Percentiles rank a stretch among this genome's conserved stretches.
Conservation (phyloP, 345 rosid species). For the Linum trigynum region DNA sequence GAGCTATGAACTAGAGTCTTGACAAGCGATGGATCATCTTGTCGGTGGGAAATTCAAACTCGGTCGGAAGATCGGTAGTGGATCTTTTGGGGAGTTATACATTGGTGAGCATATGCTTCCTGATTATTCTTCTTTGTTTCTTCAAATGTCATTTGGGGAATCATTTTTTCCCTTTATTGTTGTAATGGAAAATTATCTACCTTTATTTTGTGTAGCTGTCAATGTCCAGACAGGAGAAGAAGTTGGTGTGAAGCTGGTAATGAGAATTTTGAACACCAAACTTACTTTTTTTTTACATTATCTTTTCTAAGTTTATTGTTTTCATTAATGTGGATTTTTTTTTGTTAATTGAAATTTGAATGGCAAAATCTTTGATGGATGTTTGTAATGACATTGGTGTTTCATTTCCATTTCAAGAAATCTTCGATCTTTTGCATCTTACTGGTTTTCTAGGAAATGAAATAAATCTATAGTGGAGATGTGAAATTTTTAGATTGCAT, state of each 20-base stretch:
- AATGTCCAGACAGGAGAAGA: not conserved
- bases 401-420: not conserved
- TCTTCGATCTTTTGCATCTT: no score
- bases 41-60: not conserved
- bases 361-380: not conserved
- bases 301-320: no score
- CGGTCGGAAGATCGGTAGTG: not conserved
- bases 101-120: not conserved
- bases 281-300: no score
- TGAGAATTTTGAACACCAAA: not conserved
- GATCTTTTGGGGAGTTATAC: not conserved
- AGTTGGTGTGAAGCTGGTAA: not conserved
- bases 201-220: not conserved
- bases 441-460: no score
- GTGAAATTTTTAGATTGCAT: no score
- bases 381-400: not conserved
- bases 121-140: not conserved
- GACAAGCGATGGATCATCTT: not conserved
- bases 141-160: not conserved
- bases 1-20: no score
- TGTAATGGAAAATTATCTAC: not conserved
- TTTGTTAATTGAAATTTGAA: not conserved
- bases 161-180: not conserved
- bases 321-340: no score
- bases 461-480: no score